Evolutionary conservation across 75 land plant species (phyloP).

Genomic region (Gnetum montanum): DNA sequence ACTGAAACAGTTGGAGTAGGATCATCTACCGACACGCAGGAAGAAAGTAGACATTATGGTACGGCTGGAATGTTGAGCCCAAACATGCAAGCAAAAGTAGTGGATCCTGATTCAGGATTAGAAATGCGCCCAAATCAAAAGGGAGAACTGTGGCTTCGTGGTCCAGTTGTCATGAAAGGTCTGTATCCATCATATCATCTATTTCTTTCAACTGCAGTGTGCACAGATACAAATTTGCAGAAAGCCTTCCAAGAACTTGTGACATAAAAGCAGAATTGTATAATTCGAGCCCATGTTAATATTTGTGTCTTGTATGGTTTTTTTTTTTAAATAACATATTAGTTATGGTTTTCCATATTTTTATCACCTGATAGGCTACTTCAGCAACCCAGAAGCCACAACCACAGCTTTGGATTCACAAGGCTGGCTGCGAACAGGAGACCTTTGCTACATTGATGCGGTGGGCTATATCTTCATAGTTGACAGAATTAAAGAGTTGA

Average conservation of each 20-base stretch:
- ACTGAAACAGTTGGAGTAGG: constrained; percentile 71
- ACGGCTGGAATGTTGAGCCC: constrained; percentile 61
- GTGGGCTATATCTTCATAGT: constrained; percentile 65
- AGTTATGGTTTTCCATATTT: background rate
- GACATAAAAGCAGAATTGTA: too few species aligned
- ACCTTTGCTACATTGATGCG: constrained; percentile 71
- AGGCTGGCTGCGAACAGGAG: too few species aligned
- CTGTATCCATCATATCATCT: background rate
- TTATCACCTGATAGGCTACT: too few species aligned
- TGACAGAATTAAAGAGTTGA: too few species aligned
- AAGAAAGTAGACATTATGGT: constrained; percentile 19
- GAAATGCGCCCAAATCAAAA: constrained; percentile 40
- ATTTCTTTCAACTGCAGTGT: background rate
- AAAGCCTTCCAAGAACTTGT: too few species aligned
- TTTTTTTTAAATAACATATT: background rate
- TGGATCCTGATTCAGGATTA: constrained; percentile 38
- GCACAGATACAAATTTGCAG: background rate
- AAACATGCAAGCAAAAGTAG: constrained; percentile 61
- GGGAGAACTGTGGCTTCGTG: constrained; percentile 74
- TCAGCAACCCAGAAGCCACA: too few species aligned
- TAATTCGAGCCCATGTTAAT: background rate
- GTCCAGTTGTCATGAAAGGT: constrained; percentile 77
- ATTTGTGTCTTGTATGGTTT: background rate
- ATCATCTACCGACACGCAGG: constrained; percentile 35
- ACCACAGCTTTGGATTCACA: too few species aligned